These are phyloP conservation scores for Blastomyces percursus DNA, from an alignment of 2,329 filamentous ascomycete genomes.

Conservation along the genomic window DNA sequence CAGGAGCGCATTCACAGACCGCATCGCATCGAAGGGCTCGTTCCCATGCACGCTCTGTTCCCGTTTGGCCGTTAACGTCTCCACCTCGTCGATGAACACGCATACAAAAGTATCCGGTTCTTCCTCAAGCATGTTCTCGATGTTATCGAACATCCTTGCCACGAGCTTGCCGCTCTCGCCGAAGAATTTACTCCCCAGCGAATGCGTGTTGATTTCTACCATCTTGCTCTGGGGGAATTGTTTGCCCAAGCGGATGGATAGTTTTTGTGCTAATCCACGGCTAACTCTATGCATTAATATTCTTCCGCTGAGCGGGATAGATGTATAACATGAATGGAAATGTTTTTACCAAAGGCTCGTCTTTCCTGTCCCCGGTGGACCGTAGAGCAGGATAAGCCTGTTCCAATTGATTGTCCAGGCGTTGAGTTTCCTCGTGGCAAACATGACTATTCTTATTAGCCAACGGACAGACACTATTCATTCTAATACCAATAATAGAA, in stretches of 20 bases:
- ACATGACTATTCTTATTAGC: slow-evolving; percentile 17
- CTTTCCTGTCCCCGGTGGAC: slow-evolving; percentile 88
- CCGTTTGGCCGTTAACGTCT: slow-evolving; percentile 38
- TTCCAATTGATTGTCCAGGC: slow-evolving; percentile 36
- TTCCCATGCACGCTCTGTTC: slow-evolving; percentile 30
- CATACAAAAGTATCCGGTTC: slow-evolving; percentile 34
- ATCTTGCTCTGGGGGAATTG: slow-evolving; percentile 32
- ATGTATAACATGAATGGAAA: not conserved
- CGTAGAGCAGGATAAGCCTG: slow-evolving; percentile 66
- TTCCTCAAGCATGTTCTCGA: slow-evolving; percentile 26
- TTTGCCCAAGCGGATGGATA: slow-evolving; percentile 38
- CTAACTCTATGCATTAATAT: slow-evolving; percentile 14
- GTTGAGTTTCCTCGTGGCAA: slow-evolving; percentile 27
- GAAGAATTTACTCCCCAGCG: slow-evolving; percentile 39
- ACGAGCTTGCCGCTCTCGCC: slow-evolving; percentile 39
- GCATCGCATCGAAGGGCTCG: slow-evolving; percentile 38
- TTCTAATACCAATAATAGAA: not conserved
- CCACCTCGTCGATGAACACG: slow-evolving; percentile 42
- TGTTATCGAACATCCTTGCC: slow-evolving; percentile 33
- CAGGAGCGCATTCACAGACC: slow-evolving; percentile 42
- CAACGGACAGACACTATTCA: not conserved
- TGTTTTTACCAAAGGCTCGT: slow-evolving; percentile 29
- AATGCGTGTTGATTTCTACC: slow-evolving; percentile 38
- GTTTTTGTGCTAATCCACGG: slow-evolving; percentile 39
- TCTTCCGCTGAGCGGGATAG: not conserved